These are phyloP conservation scores for Isatis tinctoria DNA, from an alignment of 345 rosid genomes.

Conservation along the genomic window DNA sequence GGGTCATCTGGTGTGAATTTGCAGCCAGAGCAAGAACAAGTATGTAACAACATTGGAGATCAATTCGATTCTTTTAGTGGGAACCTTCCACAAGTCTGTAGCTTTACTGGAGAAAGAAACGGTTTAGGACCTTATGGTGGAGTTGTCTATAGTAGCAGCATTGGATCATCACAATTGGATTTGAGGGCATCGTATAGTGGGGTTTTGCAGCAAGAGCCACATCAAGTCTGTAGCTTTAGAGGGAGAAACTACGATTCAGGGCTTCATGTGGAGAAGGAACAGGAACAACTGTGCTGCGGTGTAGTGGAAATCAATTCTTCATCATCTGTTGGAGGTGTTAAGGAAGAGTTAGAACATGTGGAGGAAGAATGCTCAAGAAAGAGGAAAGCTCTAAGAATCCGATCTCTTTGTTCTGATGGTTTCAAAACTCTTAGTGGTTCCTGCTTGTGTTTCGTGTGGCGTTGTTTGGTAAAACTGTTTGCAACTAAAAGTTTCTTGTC, in stretches of 20 bases:
- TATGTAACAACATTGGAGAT: conserved; percentile 9
- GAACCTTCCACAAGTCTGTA: conserved; percentile 14
- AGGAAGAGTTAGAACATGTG: conserved; percentile 21
- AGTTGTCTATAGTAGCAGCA: conserved; percentile 21
- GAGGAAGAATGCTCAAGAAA: conserved; percentile 31
- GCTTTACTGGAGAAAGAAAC: conserved; percentile 3
- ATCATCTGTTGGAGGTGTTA: conserved; percentile 29
- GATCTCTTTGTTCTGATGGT: not conserved
- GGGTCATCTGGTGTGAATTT: conserved; percentile 21
- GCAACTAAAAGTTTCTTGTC: not conserved
- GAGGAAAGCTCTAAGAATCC: conserved; percentile 18
- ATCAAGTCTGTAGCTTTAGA: conserved; percentile 7
- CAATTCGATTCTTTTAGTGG: conserved; percentile 21
- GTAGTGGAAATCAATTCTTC: conserved; percentile 31
- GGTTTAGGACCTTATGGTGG: not conserved
- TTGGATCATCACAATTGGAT: conserved; percentile 26
- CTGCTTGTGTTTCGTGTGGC: not conserved
- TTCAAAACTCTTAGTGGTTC: not conserved
- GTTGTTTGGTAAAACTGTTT: not conserved
- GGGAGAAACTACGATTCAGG: not conserved
- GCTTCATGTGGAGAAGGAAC: not conserved
- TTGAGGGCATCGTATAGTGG: conserved; percentile 22
- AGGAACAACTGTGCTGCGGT: not conserved
- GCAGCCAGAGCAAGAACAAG: conserved; percentile 7
- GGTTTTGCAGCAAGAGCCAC: conserved; percentile 15